Percentiles rank a stretch among this genome's conserved stretches.
These are phyloP conservation scores for Boletus rex-veris DNA, from an alignment of 768 basidiomycete species.

Conservation along the genomic window DNA sequence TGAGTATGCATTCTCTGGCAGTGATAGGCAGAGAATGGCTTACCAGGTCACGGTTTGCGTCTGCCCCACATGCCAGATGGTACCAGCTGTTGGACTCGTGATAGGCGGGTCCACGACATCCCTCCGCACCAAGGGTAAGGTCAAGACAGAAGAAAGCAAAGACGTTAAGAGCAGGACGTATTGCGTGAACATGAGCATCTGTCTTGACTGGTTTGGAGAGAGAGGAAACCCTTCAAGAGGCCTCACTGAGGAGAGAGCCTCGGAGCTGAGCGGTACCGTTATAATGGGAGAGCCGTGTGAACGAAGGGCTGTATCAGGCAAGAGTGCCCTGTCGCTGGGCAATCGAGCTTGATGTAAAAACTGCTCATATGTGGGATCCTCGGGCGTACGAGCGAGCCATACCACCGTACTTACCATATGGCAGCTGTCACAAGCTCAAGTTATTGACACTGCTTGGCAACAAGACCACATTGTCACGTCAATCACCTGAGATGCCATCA, in stretches of 20 bases:
- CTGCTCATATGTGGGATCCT: slow-evolving; percentile 6
- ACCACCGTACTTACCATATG: too few relatives aligned
- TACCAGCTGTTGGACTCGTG: slow-evolving; percentile 38
- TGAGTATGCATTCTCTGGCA: slow-evolving; percentile 26
- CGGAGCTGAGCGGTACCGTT: slow-evolving; percentile 3
- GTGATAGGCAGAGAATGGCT: slow-evolving; percentile 19
- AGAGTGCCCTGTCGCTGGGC: background rate
- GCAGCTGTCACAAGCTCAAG: too few relatives aligned
- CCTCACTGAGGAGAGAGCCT: slow-evolving; percentile 5
- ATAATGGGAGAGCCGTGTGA: slow-evolving; percentile 23
- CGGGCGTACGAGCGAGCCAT: background rate
- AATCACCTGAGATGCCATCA: slow-evolving; percentile 11
- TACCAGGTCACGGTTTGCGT: slow-evolving; percentile 50
- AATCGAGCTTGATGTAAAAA: background rate
- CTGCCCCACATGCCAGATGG: slow-evolving; percentile 45
- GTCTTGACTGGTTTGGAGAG: slow-evolving; percentile 6
- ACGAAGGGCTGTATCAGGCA: slow-evolving; percentile 12
- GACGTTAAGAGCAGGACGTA: slow-evolving; percentile 21
- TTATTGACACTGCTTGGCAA: too few relatives aligned
- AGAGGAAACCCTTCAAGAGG: slow-evolving; percentile 18
- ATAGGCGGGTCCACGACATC: slow-evolving; percentile 50
- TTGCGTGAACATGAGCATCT: slow-evolving; percentile 25
- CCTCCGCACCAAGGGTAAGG: slow-evolving; percentile 35
- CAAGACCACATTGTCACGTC: background rate
- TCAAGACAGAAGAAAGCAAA: slow-evolving; percentile 18